Base-by-base conservation (phyloP, 305 asterid species). In the Plantago lanceolata region DNA sequence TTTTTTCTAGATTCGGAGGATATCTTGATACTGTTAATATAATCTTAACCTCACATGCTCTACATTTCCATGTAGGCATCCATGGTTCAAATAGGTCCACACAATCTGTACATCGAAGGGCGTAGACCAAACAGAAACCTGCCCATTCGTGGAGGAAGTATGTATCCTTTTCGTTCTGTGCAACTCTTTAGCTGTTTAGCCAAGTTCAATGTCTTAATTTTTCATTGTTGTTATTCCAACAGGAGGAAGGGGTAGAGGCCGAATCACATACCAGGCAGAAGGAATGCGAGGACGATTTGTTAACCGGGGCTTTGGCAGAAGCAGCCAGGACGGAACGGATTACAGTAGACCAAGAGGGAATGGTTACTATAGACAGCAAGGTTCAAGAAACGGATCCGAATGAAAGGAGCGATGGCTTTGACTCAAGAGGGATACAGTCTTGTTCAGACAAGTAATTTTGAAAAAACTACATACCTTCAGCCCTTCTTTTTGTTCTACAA, bases 191-290 rank as follows among this genome's bases (percentile, higher is more conserved):
- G 50, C 64, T 35, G 12, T 56, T 49, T 51, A 24, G 28, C 31
- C 18, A 54, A 13, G 16, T 15, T 24, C 59, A 54, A 55, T 55
- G 28, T 26, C 17, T 55, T 20, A 52, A 28, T 55, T 28, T 19
- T 16, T 19, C 20, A 6, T 26, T 14, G 19, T 19, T 43, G 45
- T 68, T 66, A 64, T 64, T 55, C 57, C 47, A 67, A 64, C 77
- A 88, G 96, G 96, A 79, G 90, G 78, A 70, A 75, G 92, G 67
- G 96, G 90, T 68, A 84, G 93, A 73, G 96, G 93, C 73, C 78
- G 92, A 68, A 48, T 72, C 20, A 73, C 81, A 81, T 85, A 85
- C 82, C 86, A 72, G 55, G 67, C 69, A 71, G 87, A 82, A 51
- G 94, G 83, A 69, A 20, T 68, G 19, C 78, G 92, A 73, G 93